Evolutionary conservation across 768 basidiomycete genomes (phyloP).

Genomic region (Termitomyces sp.): DNA sequence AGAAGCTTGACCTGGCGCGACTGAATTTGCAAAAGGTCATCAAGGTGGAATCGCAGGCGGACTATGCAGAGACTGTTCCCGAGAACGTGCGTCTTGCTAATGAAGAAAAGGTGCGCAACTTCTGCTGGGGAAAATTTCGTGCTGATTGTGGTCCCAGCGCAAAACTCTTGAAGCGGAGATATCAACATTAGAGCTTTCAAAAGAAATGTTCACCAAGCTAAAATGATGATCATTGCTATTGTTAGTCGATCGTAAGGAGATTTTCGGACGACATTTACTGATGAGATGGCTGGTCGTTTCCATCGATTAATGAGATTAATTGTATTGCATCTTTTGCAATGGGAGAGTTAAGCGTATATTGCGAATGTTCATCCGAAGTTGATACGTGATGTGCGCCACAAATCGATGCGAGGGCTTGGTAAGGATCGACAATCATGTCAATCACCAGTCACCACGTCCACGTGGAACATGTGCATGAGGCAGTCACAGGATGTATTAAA

Average conservation of each 20-base stretch:
- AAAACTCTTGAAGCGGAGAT: slow-evolving; percentile 79
- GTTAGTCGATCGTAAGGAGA: neutral
- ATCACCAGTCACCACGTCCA: neutral
- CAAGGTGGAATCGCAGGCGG: slow-evolving; percentile 66
- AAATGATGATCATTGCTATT: slow-evolving; percentile 23
- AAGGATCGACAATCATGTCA: neutral
- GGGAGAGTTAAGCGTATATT: neutral
- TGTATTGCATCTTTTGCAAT: neutral
- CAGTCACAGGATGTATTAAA: neutral
- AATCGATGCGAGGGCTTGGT: no score
- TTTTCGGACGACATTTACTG: no score
- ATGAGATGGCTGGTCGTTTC: neutral
- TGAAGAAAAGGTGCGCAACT: slow-evolving; percentile 68
- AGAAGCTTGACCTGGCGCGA: slow-evolving; percentile 75
- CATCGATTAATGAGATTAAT: neutral
- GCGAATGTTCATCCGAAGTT: neutral
- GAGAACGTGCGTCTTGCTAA: slow-evolving; percentile 69
- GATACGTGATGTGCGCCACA: no score
- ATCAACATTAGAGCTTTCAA: slow-evolving; percentile 61
- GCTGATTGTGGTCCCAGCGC: slow-evolving; percentile 40
- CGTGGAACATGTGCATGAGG: neutral
- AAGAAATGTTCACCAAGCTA: slow-evolving; percentile 69
- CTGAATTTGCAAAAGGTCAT: slow-evolving; percentile 70
- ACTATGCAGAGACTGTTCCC: slow-evolving; percentile 80
- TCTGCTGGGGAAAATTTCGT: neutral